Percentiles rank a stretch among this genome's conserved stretches.
Evolutionary conservation across 164 flowering plant genomes (phyloP).

Genomic region (Magnolia kwangsiensis): DNA sequence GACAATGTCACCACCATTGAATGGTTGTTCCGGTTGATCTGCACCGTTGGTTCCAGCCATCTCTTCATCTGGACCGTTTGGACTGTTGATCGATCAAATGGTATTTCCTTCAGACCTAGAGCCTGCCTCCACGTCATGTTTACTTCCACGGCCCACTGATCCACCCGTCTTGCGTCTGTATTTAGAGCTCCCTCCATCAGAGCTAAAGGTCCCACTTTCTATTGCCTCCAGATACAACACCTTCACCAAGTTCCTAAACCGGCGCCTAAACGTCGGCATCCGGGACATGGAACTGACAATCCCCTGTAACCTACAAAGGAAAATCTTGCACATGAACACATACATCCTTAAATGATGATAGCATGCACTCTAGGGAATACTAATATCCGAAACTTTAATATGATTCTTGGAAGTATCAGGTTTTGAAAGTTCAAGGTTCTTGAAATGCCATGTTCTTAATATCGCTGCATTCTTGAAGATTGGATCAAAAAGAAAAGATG

Average conservation of each 20-base stretch:
- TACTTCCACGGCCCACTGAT: neutral
- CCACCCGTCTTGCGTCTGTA: neutral
- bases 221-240: slow-evolving; percentile 61
- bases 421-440: too few species aligned
- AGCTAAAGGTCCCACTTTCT: slow-evolving; percentile 34
- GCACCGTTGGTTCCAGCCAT: neutral
- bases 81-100: neutral
- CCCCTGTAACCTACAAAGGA: slow-evolving; percentile 59
- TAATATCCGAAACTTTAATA: too few species aligned
- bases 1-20: neutral
- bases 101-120: neutral
- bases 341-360: too few species aligned
- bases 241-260: slow-evolving; percentile 61
- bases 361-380: too few species aligned
- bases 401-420: too few species aligned
- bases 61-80: neutral
- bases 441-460: too few species aligned
- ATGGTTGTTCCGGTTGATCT: neutral
- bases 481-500: too few species aligned
- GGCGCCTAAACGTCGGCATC: slow-evolving; percentile 80
- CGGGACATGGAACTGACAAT: slow-evolving; percentile 79
- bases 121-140: neutral
- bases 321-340: too few species aligned
- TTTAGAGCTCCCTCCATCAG: slow-evolving; percentile 23
- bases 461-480: too few species aligned